phyloP scores from a whole-genome alignment of 2,329 filamentous ascomycete genomes.

The Dactylellina cionopaga region DNA sequence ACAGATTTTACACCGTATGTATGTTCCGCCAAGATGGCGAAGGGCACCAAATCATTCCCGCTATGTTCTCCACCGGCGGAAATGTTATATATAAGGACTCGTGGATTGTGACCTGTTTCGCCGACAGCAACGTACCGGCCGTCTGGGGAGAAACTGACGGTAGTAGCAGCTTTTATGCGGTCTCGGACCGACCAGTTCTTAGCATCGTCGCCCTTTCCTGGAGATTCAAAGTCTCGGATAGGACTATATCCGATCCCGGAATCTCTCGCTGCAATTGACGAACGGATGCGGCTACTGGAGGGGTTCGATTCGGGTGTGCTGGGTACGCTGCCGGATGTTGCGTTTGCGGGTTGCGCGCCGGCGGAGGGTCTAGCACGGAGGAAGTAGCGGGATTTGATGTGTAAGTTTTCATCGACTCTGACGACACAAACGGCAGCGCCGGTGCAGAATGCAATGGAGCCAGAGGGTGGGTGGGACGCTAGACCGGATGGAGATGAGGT shows the following conservation, averaged over 20 bases:
- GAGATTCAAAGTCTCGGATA: slow-evolving; percentile 62
- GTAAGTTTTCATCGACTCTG: slow-evolving; percentile 74
- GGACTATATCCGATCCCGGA: slow-evolving; percentile 60
- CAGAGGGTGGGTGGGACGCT: slow-evolving; percentile 76
- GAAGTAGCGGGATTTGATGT: slow-evolving; percentile 78
- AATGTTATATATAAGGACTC: slow-evolving; percentile 88
- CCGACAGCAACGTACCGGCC: slow-evolving; percentile 89
- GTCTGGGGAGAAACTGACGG: slow-evolving; percentile 86
- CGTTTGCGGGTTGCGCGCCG: slow-evolving; percentile 69
- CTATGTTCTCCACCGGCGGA: slow-evolving; percentile 69
- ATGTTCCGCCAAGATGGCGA: slow-evolving; percentile 89
- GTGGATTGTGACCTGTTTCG: slow-evolving; percentile 89
- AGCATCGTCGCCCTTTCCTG: slow-evolving; percentile 71
- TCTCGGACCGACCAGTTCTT: slow-evolving; percentile 89
- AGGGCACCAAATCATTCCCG: slow-evolving; percentile 77
- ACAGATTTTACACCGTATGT: slow-evolving; percentile 87
- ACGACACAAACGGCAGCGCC: slow-evolving; percentile 93
- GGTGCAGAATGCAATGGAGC: slow-evolving; percentile 85
- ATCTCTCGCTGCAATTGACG: slow-evolving; percentile 66
- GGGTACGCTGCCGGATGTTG: slow-evolving; percentile 64
- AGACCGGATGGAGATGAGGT: slow-evolving; percentile 86
- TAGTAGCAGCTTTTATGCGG: slow-evolving; percentile 92
- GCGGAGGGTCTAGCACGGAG: slow-evolving; percentile 82
- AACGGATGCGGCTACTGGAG: slow-evolving; percentile 71
- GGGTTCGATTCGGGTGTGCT: slow-evolving; percentile 67